Conservation (phyloP, 257 asterid species). For the Coffea canephora region DNA sequence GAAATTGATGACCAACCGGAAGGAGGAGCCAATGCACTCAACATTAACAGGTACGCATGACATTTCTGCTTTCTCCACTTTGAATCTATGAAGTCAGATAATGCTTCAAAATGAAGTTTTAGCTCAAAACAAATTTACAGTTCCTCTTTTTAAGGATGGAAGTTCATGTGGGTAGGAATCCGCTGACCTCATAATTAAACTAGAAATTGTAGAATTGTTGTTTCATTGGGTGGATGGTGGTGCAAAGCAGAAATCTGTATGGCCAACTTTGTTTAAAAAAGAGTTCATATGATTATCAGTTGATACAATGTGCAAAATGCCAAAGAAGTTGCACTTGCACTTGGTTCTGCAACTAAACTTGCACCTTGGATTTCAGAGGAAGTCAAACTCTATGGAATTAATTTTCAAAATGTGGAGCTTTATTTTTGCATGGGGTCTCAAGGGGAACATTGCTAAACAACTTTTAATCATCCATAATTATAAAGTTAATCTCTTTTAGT, state of each 20-base stretch:
- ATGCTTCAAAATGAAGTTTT: neutral
- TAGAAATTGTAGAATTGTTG: neutral
- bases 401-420: neutral
- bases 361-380: neutral
- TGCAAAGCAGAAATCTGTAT: neutral
- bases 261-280: neutral
- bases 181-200: neutral
- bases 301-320: neutral
- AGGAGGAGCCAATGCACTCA: conserved; percentile 96
- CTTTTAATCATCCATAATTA: neutral
- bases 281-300: neutral
- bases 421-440: too few species aligned
- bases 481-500: neutral
- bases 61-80: conserved; percentile 20
- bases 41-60: conserved; percentile 68
- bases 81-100: neutral
- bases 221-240: neutral
- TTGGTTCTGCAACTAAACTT: neutral
- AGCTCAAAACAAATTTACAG: neutral
- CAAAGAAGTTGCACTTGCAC: neutral
- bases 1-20: conserved; percentile 74
- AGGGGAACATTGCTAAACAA: neutral
- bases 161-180: neutral
- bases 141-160: neutral
- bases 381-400: neutral